Evolutionary conservation across 75 land plant genomes (phyloP).

Genomic region (Pseudotsuga menziesii): DNA sequence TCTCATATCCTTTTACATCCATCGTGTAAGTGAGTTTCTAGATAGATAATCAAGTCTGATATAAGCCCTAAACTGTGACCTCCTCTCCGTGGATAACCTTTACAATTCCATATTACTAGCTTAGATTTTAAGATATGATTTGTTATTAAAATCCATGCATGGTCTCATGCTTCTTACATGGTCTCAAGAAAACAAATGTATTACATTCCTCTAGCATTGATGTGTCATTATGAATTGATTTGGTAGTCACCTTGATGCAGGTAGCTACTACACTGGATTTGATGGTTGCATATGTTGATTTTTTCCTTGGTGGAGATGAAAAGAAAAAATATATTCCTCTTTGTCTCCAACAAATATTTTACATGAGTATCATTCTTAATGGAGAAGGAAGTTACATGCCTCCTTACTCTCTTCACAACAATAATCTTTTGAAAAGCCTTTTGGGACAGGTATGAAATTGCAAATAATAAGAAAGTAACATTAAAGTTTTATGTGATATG

Average conservation of each 20-base stretch:
- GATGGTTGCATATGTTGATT: constrained; percentile 90
- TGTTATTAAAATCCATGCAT: not conserved
- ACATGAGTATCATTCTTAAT: constrained; percentile 75
- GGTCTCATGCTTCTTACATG: not conserved
- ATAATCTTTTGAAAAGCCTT: constrained; percentile 87
- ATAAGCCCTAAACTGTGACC: not conserved
- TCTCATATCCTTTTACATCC: not conserved
- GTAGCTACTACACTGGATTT: constrained; percentile 95
- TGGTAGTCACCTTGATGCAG: constrained; percentile 28
- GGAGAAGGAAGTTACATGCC: constrained; percentile 99
- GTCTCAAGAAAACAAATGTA: not conserved
- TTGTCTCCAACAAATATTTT: constrained; percentile 72
- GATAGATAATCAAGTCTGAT: not conserved
- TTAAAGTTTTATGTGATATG: not conserved
- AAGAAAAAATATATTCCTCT: constrained; percentile 95
- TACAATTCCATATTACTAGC: not conserved
- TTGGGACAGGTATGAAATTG: constrained; percentile 72
- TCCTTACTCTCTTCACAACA: constrained; percentile 87
- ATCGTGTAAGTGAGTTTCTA: not conserved
- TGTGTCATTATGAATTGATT: not conserved
- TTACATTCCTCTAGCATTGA: not conserved
- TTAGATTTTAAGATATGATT: too few species aligned
- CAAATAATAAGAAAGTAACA: not conserved
- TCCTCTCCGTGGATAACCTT: not conserved
- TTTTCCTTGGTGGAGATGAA: constrained; percentile 98